These are phyloP conservation scores for Herpetospermum pedunculosum DNA, from an alignment of 306 rosid species.

Conservation along the genomic window DNA sequence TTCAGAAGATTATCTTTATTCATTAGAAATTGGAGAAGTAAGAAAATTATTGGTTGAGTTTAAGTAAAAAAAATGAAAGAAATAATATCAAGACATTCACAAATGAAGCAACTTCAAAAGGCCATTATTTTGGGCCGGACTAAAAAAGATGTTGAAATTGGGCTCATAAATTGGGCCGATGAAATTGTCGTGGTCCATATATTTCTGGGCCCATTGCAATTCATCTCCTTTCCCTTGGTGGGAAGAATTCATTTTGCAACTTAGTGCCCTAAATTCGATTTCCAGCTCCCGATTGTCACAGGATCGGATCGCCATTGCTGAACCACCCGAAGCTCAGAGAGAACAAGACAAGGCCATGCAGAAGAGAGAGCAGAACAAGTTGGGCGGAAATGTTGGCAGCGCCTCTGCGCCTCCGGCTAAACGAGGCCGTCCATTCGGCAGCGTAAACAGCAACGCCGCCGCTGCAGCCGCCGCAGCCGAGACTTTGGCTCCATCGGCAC, in stretches of 20 bases:
- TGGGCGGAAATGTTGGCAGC: conserved; percentile 49
- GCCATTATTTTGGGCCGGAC: neutral
- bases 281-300: neutral
- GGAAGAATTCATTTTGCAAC: neutral
- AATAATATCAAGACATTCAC: too few species aligned
- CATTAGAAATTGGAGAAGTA: too few species aligned
- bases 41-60: too few species aligned
- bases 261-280: conserved; percentile 2
- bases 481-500: conserved; percentile 59
- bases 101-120: too few species aligned
- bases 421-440: conserved; percentile 90
- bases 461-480: conserved; percentile 51
- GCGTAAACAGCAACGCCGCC: conserved; percentile 48
- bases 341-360: conserved; percentile 36
- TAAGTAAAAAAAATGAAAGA: too few species aligned
- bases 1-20: too few species aligned
- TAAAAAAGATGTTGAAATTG: neutral
- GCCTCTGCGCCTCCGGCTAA: conserved; percentile 70
- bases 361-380: conserved; percentile 83
- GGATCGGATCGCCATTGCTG: neutral
- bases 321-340: neutral
- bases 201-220: neutral
- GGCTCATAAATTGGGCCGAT: neutral
- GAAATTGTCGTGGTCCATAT: neutral
- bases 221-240: neutral